Evolutionary conservation across 306 rosid species (phyloP).

Genomic region (Mucuna pruriens): DNA sequence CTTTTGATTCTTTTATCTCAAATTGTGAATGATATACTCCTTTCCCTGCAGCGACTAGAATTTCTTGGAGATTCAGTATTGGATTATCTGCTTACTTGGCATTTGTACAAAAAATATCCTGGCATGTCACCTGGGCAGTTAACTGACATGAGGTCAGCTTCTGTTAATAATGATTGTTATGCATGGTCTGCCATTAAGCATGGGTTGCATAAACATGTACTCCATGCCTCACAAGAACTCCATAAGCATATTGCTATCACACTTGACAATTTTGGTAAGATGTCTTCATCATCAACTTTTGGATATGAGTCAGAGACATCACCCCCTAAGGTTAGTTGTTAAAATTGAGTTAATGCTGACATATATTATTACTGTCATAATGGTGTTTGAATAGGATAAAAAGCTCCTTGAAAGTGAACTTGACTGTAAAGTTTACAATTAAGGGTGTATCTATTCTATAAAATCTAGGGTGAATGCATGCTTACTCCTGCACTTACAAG

Average conservation of each 20-base stretch:
- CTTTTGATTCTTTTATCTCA: neutral
- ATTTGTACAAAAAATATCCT: slow-evolving; percentile 64
- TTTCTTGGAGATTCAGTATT: slow-evolving; percentile 79
- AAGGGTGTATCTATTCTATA: neutral
- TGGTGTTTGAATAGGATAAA: neutral
- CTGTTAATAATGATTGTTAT: slow-evolving; percentile 78
- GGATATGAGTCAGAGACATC: slow-evolving; percentile 76
- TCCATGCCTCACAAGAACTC: slow-evolving; percentile 58
- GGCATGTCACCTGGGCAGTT: slow-evolving; percentile 69
- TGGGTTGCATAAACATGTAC: slow-evolving; percentile 67
- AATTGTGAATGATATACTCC: slow-evolving; percentile 20
- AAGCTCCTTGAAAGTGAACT: neutral
- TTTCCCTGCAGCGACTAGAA: slow-evolving; percentile 69
- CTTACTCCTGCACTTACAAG: neutral
- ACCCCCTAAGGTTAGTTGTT: slow-evolving; percentile 74
- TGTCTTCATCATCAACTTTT: slow-evolving; percentile 53
- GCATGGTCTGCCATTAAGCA: slow-evolving; percentile 68
- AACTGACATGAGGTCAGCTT: slow-evolving; percentile 84
- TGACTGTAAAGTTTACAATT: neutral
- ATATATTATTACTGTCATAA: neutral
- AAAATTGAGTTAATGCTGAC: neutral
- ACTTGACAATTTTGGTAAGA: slow-evolving; percentile 35
- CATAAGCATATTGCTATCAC: slow-evolving; percentile 56
- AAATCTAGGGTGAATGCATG: neutral
- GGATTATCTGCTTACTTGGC: slow-evolving; percentile 69